Evolutionary conservation across 2,329 filamentous ascomycete genomes (phyloP), one percentile per base, ranked within the genome.

Genomic region (Fusarium brachygibbosum): DNA sequence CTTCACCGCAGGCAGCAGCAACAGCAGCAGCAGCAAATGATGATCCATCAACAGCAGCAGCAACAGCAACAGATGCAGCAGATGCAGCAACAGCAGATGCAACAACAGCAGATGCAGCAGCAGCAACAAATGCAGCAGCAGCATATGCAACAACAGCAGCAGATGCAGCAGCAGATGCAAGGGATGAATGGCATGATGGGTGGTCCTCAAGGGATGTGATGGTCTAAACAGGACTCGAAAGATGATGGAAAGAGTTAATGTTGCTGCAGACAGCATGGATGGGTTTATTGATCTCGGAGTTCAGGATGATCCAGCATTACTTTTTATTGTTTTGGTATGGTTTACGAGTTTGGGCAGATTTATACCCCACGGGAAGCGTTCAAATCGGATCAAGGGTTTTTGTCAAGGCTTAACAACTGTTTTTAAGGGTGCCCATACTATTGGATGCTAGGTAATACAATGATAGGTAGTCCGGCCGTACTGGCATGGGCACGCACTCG

Each of bases 171-270:
- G 38, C 70, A 72, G 29, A 70, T 73, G 66, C 70, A 73, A 23
- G 69, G 70, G 31, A 70, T 72, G 68, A 70, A 83, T 54, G 81
- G 82, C 28, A 87, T 88, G 82, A 85, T 86, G 83, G 82, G 82
- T 13, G 82, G 82, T 14, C 79, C 80, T 21, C 83, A 85, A 69
- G 83, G 82, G 38, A 84, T 85, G 82, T 84, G 79, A 75, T 49
- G 50, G 35, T 16, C 17, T 32, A 17, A 32, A 34, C 13, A 29
- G 57, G 32, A 52, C 31, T 37, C 46, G 37, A 45, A 34, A 41
- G 35, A 52, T 32, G 25, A 49, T 40, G 61, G 58, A 40, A 46
- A 58, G 58, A 55, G 52, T 52, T 44, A 38, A 68, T 45, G 54
- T 44, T 53, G 53, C 31, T 64, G 52, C 62, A 56, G 46, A 69